Conservation (phyloP, 1,139 yeast genomes). For the Saccharomycopsis hybrid region DNA sequence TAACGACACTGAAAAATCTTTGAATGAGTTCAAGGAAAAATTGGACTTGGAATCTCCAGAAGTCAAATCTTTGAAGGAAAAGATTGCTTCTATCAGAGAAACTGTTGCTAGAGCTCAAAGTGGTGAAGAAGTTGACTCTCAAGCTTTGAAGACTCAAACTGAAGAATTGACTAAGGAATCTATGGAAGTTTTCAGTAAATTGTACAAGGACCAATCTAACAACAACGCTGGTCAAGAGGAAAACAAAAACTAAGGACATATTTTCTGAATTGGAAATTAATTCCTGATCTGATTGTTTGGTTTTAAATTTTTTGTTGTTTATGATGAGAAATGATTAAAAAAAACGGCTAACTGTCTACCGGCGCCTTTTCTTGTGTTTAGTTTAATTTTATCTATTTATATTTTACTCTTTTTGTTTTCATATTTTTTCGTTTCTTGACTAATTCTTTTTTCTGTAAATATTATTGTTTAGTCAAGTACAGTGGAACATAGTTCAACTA, state of each 20-base stretch:
- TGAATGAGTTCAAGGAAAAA: slow-evolving; percentile 92
- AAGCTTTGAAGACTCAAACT: slow-evolving; percentile 84
- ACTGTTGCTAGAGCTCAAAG: slow-evolving; percentile 89
- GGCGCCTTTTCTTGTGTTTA: too few species aligned
- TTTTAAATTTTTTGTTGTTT: too few species aligned
- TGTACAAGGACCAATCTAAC: slow-evolving; percentile 42
- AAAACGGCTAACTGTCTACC: too few species aligned
- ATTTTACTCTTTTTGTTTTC: too few species aligned
- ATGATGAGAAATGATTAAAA: too few species aligned
- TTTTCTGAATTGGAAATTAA: too few species aligned
- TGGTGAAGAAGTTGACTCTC: slow-evolving; percentile 75
- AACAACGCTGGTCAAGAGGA: slow-evolving; percentile 24
- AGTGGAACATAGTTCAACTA: too few species aligned
- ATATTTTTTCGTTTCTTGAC: too few species aligned
- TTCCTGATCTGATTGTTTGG: too few species aligned
- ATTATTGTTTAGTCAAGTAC: too few species aligned
- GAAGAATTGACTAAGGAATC: slow-evolving; percentile 92
- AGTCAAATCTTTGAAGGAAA: slow-evolving; percentile 62
- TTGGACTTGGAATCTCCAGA: slow-evolving; percentile 83
- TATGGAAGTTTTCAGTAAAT: slow-evolving; percentile 89
- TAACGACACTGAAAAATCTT: slow-evolving; percentile 91
- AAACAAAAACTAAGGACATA: slow-evolving; percentile 4
- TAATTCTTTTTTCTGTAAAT: too few species aligned
- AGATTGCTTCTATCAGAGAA: slow-evolving; percentile 78
- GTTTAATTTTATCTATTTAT: too few species aligned